Evolutionary conservation across 148 eudicot genomes (phyloP), one percentile per base, ranked within the genome.

Genomic region (Talinum fruticosum): DNA sequence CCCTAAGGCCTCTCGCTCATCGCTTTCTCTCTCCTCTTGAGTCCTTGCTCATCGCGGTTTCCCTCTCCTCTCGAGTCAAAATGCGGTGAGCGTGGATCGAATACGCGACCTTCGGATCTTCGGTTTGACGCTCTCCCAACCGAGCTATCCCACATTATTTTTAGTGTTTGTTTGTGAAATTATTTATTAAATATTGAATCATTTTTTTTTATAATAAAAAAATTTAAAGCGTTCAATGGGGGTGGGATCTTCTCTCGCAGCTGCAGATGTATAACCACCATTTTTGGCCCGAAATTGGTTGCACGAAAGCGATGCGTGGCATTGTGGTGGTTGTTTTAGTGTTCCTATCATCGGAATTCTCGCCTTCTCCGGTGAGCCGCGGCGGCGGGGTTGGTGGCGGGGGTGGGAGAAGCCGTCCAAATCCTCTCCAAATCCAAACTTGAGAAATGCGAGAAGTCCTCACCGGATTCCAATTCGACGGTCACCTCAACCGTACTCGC

Each of bases 31-130:
- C n/a, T n/a, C n/a, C n/a, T n/a, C n/a, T n/a, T n/a, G n/a, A n/a
- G n/a, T n/a, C n/a, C n/a, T n/a, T n/a, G n/a, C n/a, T n/a, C n/a
- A n/a, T n/a, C n/a, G n/a, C n/a, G n/a, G n/a, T n/a, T n/a, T n/a
- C n/a, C n/a, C n/a, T n/a, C n/a, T n/a, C n/a, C n/a, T n/a, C n/a
- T n/a, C n/a, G n/a, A n/a, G n/a, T n/a, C n/a, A 66, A 21, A 38
- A 4, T 93, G 98, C 96, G 91, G 98, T 91, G 96, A 91, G 84
- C 96, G 91, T 93, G 94, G 98, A 93, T 93, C 98, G 91, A 93
- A 93, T 92, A 91, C 91, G 91, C 84, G 93, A 91, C 93, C 86
- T 85, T 87, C 86, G 81, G 85, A 85, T 85, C 88, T 83, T 82
- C 84, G 76, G 82, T 81, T 83, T 86, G 88, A 86, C 85, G 86